phyloP scores from a whole-genome alignment of 495 filamentous ascomycete genomes.

The Podospora comata region DNA sequence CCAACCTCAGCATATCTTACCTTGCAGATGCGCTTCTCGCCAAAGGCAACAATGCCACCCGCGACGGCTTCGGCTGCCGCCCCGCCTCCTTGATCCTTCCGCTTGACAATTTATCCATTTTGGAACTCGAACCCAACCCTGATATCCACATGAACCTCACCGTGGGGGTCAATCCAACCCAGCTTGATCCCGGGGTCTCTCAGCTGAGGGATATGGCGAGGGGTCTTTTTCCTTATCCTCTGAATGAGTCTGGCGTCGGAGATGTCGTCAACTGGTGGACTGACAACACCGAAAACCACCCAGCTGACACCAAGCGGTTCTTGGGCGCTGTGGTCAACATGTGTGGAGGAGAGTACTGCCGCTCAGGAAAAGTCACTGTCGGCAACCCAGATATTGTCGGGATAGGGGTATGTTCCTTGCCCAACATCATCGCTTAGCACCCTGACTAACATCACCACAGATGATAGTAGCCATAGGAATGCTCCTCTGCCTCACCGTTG shows the following conservation, averaged over 20 bases:
- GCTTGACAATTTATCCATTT: conserved; percentile 9
- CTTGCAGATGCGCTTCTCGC: conserved; percentile 19
- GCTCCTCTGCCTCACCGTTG: conserved; percentile 19
- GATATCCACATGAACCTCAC: conserved; percentile 1
- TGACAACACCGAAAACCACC: conserved; percentile 14
- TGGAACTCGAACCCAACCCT: conserved; percentile 4
- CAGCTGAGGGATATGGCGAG: conserved; percentile 15
- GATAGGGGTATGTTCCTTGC: conserved; percentile 15
- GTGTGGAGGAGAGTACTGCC: conserved; percentile 19
- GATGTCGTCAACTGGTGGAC: conserved; percentile 22
- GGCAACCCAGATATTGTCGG: conserved; percentile 27
- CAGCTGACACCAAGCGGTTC: conserved; percentile 9
- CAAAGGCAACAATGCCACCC: conserved; percentile 28
- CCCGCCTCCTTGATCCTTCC: conserved; percentile 19
- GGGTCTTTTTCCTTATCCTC: conserved; percentile 21
- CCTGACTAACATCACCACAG: conserved; percentile 9
- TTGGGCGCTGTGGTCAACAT: conserved; percentile 15
- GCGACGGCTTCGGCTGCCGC: conserved; percentile 24
- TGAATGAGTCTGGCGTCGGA: conserved; percentile 21
- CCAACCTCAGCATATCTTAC: conserved; percentile 15
- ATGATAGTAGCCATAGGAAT: conserved; percentile 21
- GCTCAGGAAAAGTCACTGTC: conserved; percentile 16
- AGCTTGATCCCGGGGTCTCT: conserved; percentile 16
- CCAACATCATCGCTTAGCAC: neutral
- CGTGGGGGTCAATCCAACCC: conserved; percentile 10